Conservation (phyloP, 2,329 filamentous ascomycete species). For the Talaromyces sp. region DNA sequence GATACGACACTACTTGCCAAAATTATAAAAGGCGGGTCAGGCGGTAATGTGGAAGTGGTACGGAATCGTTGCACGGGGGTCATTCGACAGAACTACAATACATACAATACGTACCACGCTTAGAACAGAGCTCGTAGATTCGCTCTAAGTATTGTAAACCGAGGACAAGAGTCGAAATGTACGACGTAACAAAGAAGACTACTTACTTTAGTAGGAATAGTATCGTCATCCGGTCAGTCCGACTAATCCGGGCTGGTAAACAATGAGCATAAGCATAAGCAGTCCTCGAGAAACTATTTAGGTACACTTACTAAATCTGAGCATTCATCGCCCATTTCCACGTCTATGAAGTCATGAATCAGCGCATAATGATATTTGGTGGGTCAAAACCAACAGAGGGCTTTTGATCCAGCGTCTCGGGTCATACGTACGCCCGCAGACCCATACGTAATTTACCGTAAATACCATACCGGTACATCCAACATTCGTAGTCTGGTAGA, state of each 20-base stretch:
- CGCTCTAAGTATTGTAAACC: neutral
- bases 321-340: neutral
- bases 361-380: neutral
- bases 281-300: neutral
- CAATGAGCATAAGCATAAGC: neutral
- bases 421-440: neutral
- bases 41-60: conserved; percentile 4
- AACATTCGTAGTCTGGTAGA: neutral
- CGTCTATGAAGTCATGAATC: neutral
- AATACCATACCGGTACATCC: conserved; percentile 9
- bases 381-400: conserved; percentile 1
- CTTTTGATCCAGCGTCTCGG: conserved; percentile 11
- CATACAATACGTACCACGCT: neutral
- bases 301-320: neutral
- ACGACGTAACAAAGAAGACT: neutral
- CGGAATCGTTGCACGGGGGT: neutral
- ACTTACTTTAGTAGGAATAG: conserved; percentile 4
- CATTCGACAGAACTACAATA: neutral
- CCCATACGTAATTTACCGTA: conserved; percentile 7
- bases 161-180: conserved; percentile 1
- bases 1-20: neutral
- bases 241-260: neutral
- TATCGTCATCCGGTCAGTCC: neutral
- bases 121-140: neutral
- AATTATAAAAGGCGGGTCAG: conserved; percentile 10